These are phyloP conservation scores for Ophiocordyceps camponoti-leonardi DNA, from an alignment of 2,329 filamentous ascomycete species.

Conservation along the genomic window DNA sequence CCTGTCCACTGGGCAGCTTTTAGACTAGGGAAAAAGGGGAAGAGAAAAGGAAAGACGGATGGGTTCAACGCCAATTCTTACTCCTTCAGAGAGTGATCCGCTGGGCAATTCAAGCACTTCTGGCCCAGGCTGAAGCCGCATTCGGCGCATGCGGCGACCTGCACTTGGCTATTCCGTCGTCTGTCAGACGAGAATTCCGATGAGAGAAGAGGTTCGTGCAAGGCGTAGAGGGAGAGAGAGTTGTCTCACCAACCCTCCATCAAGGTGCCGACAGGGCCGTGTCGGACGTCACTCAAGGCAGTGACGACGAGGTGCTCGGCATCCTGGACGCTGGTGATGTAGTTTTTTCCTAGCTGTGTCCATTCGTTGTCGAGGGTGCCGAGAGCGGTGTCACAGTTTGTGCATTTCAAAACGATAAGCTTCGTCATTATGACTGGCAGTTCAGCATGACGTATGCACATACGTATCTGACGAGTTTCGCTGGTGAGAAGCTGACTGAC, in stretches of 20 bases:
- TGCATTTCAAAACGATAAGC: constrained; percentile 16
- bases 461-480: too few relatives aligned
- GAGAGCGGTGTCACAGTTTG: constrained; percentile 12
- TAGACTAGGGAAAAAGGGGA: constrained; percentile 1
- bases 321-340: constrained; percentile 13
- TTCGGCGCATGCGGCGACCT: constrained; percentile 15
- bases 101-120: constrained; percentile 14
- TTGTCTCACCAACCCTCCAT: constrained; percentile 16
- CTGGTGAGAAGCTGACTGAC: too few relatives aligned
- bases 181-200: neutral
- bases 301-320: constrained; percentile 5
- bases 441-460: neutral
- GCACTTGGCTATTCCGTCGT: constrained; percentile 12
- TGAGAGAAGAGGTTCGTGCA: neutral
- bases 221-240: neutral
- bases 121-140: constrained; percentile 17
- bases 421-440: constrained; percentile 14
- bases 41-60: neutral
- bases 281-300: constrained; percentile 9
- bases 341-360: constrained; percentile 21
- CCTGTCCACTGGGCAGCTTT: constrained; percentile 15
- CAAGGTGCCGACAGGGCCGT: constrained; percentile 17
- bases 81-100: constrained; percentile 20
- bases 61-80: constrained; percentile 7
- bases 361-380: constrained; percentile 18